Evolutionary conservation across 305 asterid genomes (phyloP), one percentile per base, ranked within the genome.

Genomic region (Ajuga reptans): DNA sequence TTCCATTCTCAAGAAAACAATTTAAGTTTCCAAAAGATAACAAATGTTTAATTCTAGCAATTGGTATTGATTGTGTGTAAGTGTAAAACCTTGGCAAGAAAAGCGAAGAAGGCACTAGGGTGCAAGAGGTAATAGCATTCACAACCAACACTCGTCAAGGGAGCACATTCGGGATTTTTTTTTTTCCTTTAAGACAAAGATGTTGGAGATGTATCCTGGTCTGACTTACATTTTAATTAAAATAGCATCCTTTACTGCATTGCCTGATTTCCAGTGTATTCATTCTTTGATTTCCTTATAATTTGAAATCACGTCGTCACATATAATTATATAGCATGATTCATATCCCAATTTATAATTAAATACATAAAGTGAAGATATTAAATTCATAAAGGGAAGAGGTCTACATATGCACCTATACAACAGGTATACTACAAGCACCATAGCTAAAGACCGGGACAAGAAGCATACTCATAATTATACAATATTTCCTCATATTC

Each of bases 371-470:
- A 42, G 34, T 29, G 53, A 49, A n/a, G n/a, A n/a, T n/a, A 2
- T 39, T 14, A 57, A 31, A 42, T 33, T n/a, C 29, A 45, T 67
- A 64, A 43, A 42, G 34, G 31, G 53, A 49, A 39, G 69, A 49
- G 9, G 12, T 9, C 54, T 27, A 71, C 11, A 54, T 9, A 63
- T 69, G 50, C 50, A 45, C 60, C 27, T 2, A 21, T 21, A 21
- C 66, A 31, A n/a, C 54, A 73, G 29, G 53, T 60, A 31, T 21
- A 12, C 14, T 42, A 27, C 29, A 33, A 17, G 65, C 15, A 9
- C 62, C 60, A 66, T 49, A 45, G 37, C 9, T 53, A 59, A 62
- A 49, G 65, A 12, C 27, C 54, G 60, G 9, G 61, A 53, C 72
- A 56, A 45, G 47, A 69, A 16, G 53, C 69, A 51, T 15, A 15